Percentiles rank a stretch among this genome's conserved stretches.
Conservation (phyloP, 345 rosid species). For the Draba incana region DNA sequence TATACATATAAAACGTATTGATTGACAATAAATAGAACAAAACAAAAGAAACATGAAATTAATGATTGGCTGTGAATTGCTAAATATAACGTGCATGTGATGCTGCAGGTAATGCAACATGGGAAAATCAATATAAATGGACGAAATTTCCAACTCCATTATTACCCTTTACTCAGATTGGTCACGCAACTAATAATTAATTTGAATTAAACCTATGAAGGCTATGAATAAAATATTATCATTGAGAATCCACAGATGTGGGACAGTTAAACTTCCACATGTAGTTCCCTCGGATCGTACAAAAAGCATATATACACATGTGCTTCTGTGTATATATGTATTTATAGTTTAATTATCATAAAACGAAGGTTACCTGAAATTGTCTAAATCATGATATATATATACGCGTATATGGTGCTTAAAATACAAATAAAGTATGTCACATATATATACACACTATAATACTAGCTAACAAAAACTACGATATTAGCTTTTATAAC, state of each 20-base stretch:
- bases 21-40: slow-evolving; percentile 36
- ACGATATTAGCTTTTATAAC: background rate
- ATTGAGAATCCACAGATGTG: slow-evolving; percentile 39
- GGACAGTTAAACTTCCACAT: slow-evolving; percentile 43
- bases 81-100: slow-evolving; percentile 36
- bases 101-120: slow-evolving; percentile 43
- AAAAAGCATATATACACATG: slow-evolving; percentile 29
- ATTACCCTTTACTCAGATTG: slow-evolving; percentile 32
- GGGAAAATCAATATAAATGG: slow-evolving; percentile 37
- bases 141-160: slow-evolving; percentile 36
- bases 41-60: slow-evolving; percentile 22
- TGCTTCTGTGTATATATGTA: background rate
- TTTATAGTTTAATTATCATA: slow-evolving; percentile 7
- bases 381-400: slow-evolving; percentile 18
- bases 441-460: background rate
- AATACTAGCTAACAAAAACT: too few species aligned
- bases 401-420: background rate
- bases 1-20: slow-evolving; percentile 3
- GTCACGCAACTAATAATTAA: slow-evolving; percentile 35
- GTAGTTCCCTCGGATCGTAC: slow-evolving; percentile 22
- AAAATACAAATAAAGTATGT: slow-evolving; percentile 14
- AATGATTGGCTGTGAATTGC: slow-evolving; percentile 36
- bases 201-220: slow-evolving; percentile 19
- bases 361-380: slow-evolving; percentile 33
- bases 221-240: slow-evolving; percentile 25